phyloP scores from a whole-genome alignment of 2,329 filamentous ascomycete genomes.

The Balansia obtecta region DNA sequence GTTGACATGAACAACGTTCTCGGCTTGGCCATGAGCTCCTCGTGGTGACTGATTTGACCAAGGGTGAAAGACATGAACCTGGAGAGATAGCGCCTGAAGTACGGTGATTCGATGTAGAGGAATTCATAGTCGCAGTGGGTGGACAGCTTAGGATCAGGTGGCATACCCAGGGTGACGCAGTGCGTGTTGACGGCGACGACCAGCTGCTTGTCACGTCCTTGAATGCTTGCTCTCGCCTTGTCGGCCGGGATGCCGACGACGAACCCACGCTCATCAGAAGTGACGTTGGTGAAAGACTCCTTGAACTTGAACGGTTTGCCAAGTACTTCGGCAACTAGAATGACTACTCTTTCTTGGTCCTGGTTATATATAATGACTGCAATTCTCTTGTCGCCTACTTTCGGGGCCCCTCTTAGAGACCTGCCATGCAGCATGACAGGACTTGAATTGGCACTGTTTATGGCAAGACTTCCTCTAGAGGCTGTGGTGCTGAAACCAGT shows the following conservation, averaged over 20 bases:
- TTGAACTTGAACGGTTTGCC: constrained; percentile 58
- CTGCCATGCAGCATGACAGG: constrained; percentile 23
- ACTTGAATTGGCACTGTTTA: constrained; percentile 23
- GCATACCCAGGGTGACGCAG: constrained; percentile 58
- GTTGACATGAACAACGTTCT: constrained; percentile 79
- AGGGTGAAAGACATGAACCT: constrained; percentile 70
- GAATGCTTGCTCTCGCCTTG: constrained; percentile 44
- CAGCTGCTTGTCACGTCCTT: constrained; percentile 42
- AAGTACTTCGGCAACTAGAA: constrained; percentile 64
- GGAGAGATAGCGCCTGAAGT: constrained; percentile 62
- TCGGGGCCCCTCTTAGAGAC: constrained; percentile 32
- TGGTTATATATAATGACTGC: constrained; percentile 57
- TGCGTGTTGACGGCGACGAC: constrained; percentile 65
- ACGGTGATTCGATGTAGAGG: constrained; percentile 61
- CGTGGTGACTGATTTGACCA: constrained; percentile 68
- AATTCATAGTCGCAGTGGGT: constrained; percentile 74
- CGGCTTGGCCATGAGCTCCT: constrained; percentile 63
- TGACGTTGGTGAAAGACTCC: constrained; percentile 40
- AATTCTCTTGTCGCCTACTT: constrained; percentile 43
- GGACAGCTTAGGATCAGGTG: constrained; percentile 53
- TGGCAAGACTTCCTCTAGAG: constrained; percentile 16
- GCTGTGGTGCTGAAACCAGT: constrained; percentile 13
- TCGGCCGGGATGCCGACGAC: constrained; percentile 54
- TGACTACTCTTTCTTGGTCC: constrained; percentile 62
- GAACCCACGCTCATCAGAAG: constrained; percentile 42